phyloP scores from a whole-genome alignment of 2,329 filamentous ascomycete genomes.

The Fonsecaea multimorphosa region DNA sequence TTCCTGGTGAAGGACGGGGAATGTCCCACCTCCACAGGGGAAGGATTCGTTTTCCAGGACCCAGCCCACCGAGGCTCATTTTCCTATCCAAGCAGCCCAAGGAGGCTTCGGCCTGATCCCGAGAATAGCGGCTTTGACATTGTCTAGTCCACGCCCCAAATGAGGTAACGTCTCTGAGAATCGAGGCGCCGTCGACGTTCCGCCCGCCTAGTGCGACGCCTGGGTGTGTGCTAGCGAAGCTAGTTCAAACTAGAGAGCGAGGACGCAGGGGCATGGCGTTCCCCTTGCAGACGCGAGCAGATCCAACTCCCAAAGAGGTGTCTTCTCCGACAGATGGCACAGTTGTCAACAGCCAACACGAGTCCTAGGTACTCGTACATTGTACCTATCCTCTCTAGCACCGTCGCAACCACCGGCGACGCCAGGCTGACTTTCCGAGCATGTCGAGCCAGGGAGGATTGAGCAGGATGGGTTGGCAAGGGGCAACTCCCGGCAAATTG shows the following conservation, averaged over 20 bases:
- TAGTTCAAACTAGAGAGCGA: neutral
- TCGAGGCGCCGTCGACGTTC: neutral
- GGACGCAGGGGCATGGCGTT: neutral
- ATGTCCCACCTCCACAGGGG: conserved; percentile 11
- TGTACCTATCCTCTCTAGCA: neutral
- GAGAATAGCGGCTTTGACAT: neutral
- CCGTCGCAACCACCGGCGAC: neutral
- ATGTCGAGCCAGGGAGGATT: neutral
- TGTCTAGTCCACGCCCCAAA: neutral
- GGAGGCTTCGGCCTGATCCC: conserved; percentile 2
- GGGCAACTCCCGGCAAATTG: neutral
- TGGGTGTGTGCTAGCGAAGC: neutral
- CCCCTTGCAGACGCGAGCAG: neutral
- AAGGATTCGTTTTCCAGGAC: neutral
- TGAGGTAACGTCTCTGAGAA: neutral
- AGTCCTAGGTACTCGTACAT: neutral
- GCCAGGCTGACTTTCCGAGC: conserved; percentile 17
- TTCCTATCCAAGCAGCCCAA: neutral
- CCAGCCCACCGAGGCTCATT: neutral
- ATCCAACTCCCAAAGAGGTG: neutral
- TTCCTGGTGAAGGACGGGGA: neutral
- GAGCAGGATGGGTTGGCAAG: neutral
- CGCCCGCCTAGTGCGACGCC: neutral
- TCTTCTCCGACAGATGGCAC: neutral
- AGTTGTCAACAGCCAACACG: neutral